A percentile compares a stretch with the other conserved stretches of the same genome.
These are phyloP conservation scores for Fraxinus latifolia DNA, from an alignment of 305 asterid genomes.

Conservation along the genomic window DNA sequence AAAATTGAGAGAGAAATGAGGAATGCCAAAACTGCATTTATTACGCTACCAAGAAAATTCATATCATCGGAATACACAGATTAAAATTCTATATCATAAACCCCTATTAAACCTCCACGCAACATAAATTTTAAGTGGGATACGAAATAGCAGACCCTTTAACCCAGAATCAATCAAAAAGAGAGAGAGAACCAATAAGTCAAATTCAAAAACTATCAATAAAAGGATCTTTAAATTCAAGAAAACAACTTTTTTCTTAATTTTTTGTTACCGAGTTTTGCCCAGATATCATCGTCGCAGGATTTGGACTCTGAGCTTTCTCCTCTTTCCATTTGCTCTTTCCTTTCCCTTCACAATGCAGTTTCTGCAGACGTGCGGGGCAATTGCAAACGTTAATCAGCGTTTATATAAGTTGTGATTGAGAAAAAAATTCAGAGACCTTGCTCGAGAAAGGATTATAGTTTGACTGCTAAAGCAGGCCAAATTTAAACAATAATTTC, in stretches of 20 bases:
- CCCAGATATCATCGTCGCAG: slow-evolving; percentile 53
- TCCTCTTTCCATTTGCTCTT: slow-evolving; percentile 57
- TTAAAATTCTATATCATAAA: not conserved
- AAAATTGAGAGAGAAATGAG: not conserved
- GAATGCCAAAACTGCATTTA: not conserved
- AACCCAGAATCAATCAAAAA: slow-evolving; percentile 9
- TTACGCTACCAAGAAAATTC: not conserved
- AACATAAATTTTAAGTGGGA: not conserved
- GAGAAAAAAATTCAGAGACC: not conserved
- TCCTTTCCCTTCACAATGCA: slow-evolving; percentile 19
- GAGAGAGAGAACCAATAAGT: not conserved
- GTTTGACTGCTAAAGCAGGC: not conserved
- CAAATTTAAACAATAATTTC: not conserved
- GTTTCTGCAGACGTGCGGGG: slow-evolving; percentile 27
- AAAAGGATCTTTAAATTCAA: not conserved
- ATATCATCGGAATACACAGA: not conserved
- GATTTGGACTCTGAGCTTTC: slow-evolving; percentile 51
- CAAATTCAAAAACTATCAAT: not conserved
- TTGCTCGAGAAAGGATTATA: not conserved
- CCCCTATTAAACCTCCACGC: not conserved
- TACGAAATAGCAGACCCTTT: not conserved
- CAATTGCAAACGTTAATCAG: not conserved
- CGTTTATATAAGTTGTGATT: not conserved
- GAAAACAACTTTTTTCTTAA: not conserved
- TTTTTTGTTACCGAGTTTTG: slow-evolving; percentile 53